These are phyloP conservation scores for Xylaria grammica DNA, from an alignment of 495 filamentous ascomycete species.

Conservation along the genomic window DNA sequence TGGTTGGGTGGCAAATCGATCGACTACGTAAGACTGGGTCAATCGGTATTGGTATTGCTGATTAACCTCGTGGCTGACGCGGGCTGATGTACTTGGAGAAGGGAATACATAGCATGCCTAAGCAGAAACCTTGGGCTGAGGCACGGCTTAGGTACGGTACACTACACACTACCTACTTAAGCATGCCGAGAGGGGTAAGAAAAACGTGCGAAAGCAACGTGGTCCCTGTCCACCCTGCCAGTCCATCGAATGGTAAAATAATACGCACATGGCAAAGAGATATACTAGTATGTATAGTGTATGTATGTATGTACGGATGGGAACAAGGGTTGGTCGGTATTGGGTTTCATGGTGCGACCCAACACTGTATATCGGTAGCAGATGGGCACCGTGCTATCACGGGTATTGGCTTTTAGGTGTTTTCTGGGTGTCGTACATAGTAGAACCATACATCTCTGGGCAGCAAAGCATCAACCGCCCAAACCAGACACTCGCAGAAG, in stretches of 20 bases:
- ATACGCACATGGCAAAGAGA: conserved; percentile 19
- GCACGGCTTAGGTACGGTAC: no score
- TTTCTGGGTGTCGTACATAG: no score
- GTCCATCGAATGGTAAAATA: conserved; percentile 2
- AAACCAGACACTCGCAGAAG: not conserved
- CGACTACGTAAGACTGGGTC: not conserved
- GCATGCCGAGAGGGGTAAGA: conserved; percentile 16
- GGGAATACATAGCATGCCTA: not conserved
- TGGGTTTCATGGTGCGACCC: conserved; percentile 4
- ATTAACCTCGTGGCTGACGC: conserved; percentile 21
- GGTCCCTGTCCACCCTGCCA: conserved; percentile 2
- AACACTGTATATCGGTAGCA: not conserved
- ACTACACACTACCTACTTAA: not conserved
- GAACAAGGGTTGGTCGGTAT: conserved; percentile 9
- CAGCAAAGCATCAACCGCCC: not conserved
- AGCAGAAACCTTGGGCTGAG: no score
- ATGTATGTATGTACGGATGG: no score
- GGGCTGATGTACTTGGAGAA: conserved; percentile 15
- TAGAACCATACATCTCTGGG: no score
- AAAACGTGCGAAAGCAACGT: conserved; percentile 18
- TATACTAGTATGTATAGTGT: no score
- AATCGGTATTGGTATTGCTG: conserved; percentile 1
- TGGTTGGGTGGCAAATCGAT: conserved; percentile 1
- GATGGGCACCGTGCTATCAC: not conserved
- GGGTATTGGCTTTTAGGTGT: no score